phyloP scores from a whole-genome alignment of 192 early-diverging fungal genomes.

The Backusella sp. region DNA sequence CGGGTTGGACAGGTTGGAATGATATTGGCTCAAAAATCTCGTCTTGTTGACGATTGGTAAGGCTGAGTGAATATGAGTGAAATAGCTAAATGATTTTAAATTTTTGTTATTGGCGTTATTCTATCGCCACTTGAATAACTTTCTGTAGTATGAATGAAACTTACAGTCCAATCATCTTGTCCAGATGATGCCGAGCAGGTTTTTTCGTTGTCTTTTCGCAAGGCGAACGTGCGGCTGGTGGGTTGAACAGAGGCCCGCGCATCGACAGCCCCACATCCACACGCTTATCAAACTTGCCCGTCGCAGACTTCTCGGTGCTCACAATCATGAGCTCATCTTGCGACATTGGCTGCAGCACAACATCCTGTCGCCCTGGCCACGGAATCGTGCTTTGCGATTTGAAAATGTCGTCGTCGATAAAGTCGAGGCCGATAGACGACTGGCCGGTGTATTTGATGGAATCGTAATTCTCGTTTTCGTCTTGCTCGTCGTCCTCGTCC shows the following conservation, averaged over 20 bases:
- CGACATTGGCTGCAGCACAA: constrained; percentile 23
- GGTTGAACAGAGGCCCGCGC: constrained; percentile 6
- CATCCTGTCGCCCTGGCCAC: constrained; percentile 33
- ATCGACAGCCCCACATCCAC: constrained; percentile 30
- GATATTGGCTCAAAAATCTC: constrained; percentile 18
- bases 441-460: constrained; percentile 27
- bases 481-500: not conserved
- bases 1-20: not conserved
- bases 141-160: not conserved
- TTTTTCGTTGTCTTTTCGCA: not conserved
- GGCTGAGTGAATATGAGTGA: constrained; percentile 21
- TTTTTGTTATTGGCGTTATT: not conserved
- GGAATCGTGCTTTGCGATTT: constrained; percentile 14
- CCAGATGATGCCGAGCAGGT: constrained; percentile 2
- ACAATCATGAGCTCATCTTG: constrained; percentile 33
- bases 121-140: not conserved
- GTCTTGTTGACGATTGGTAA: constrained; percentile 33
- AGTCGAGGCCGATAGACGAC: constrained; percentile 26
- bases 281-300: constrained; percentile 3
- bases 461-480: constrained; percentile 23
- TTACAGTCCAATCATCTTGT: constrained; percentile 10
- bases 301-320: constrained; percentile 11
- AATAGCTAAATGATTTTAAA: constrained; percentile 24
- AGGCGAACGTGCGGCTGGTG: not conserved
- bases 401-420: constrained; percentile 24